Base-by-base conservation (phyloP, 2,329 filamentous ascomycete species). In the Aureobasidium sp. region DNA sequence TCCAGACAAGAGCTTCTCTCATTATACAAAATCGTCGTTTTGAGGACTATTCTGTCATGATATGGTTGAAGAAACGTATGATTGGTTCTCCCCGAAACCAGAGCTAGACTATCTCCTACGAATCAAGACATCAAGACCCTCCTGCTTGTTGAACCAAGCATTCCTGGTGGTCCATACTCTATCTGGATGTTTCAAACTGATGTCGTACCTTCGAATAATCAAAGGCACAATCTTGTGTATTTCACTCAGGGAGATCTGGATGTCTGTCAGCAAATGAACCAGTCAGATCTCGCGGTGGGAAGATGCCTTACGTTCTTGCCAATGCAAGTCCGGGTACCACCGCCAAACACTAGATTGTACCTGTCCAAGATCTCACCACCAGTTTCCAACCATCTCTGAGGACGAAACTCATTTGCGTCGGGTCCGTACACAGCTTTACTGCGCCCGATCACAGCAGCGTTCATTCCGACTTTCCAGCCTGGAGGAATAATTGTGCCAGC, bases 331-430 rank as follows among this genome's bases (percentile, higher is more conserved):
- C 77, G 68, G 3, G 74, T 73, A 11, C 78, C 78, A 15, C 71
- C 74, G 13, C 78, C 78, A 59, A 80, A 80, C 1, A 67, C 64
- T 33, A 73, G 69, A 53, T 66, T 69, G 50, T 66, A 55, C 2
- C 31, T 40, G n/a, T 55, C 40, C 36, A 63, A 43, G 25, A 20
- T 53, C 47, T 42, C 38, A 5, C 42, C 54, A 9, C 64, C 67
- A 23, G 71, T 75, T 4, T 78, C 75, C 3, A 84, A 68, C 83
- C 83, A 85, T 27, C 84, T 71, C 66, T 84, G 82, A 0, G 83
- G 83, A 25, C 72, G 68, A 67, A 80, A 85, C 0, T 73, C 69
- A 15, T 80, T 77, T 0, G 79, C 75, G 59, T 82, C 77, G 1
- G 71, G 36, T 0, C 67, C 76, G 60, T 81, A 86, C 7, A 84